Evolutionary conservation across 805 yeast genomes (phyloP), one percentile per base, ranked within the genome.

Genomic region (Nakazawaea laoshanensis): DNA sequence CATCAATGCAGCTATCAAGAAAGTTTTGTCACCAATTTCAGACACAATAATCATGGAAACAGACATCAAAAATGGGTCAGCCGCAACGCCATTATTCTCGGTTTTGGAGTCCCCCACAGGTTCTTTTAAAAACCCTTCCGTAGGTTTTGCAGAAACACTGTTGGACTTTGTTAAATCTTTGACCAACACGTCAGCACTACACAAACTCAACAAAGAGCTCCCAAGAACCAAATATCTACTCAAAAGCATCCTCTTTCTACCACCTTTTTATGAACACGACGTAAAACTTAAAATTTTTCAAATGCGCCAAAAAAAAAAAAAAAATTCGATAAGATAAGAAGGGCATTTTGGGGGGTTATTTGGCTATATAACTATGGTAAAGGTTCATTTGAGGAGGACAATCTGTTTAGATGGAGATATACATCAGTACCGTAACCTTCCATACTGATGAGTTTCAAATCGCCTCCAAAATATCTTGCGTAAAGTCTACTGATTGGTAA

Each of bases 21-120:
- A 92, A 0, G 99, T 92, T 61, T 92, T 92, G 56, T 92, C 99
- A 39, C 98, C 98, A 38, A 92, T 80, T 57, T 92, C 99, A 19
- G 95, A 83, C n/a, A 87, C 83, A 20, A 84, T 61, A 49, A 92
- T 92, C 98, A 92, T 92, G 11, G 89, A 73, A 21, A 78, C 61
- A 2, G 97, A 74, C 78, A 89, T 74, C 38, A 83, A 46, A 45
- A 92, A 80, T 3, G 94, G 70, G 42, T 71, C 57, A 7, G 37
- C 24, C 5, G 30, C 27, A 4, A 19, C 18, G 10, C n/a, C 22
- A 4, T 9, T 18, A 8, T 21, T 13, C 4, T 27, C 27, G 3
- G 21, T 18, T 7, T 26, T 20, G 9, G 15, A 5, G 13, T 25
- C n/a, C n/a, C n/a, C n/a, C n/a, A n/a, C n/a, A n/a, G n/a, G n/a